Evolutionary conservation across 306 rosid genomes (phyloP).

Genomic region (Rosa rugosa): DNA sequence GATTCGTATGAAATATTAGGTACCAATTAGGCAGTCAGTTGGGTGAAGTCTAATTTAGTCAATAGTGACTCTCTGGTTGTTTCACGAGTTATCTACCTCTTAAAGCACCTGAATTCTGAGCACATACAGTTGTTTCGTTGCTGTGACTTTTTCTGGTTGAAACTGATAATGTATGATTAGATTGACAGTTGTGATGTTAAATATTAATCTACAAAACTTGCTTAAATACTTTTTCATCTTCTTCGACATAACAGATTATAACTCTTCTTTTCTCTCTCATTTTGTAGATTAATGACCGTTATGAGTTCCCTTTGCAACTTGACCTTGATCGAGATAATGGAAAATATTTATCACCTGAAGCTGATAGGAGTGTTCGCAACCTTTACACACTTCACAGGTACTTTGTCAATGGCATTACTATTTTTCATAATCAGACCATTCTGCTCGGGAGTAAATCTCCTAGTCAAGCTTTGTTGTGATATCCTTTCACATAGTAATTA

Average conservation of each 20-base stretch:
- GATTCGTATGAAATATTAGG: not conserved
- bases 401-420: not conserved
- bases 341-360: slow-evolving; percentile 91
- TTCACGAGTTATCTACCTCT: not conserved
- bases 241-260: not conserved
- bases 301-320: slow-evolving; percentile 97
- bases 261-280: not conserved
- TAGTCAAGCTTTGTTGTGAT: slow-evolving; percentile 12
- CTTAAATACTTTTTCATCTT: not conserved
- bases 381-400: slow-evolving; percentile 99
- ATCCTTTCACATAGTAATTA: not conserved
- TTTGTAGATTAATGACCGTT: slow-evolving; percentile 85
- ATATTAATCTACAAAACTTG: not conserved
- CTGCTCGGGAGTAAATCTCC: not conserved
- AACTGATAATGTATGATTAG: not conserved
- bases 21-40: slow-evolving; percentile 2
- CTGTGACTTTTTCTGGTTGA: not conserved
- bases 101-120: not conserved
- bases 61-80: not conserved
- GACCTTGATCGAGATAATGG: slow-evolving; percentile 93
- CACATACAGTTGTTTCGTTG: not conserved
- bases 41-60: not conserved
- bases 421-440: not conserved
- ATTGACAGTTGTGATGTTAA: not conserved
- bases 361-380: slow-evolving; percentile 88